Evolutionary conservation across 106 monocot genomes (phyloP).

Genomic region (Dendrobium catenatum): DNA sequence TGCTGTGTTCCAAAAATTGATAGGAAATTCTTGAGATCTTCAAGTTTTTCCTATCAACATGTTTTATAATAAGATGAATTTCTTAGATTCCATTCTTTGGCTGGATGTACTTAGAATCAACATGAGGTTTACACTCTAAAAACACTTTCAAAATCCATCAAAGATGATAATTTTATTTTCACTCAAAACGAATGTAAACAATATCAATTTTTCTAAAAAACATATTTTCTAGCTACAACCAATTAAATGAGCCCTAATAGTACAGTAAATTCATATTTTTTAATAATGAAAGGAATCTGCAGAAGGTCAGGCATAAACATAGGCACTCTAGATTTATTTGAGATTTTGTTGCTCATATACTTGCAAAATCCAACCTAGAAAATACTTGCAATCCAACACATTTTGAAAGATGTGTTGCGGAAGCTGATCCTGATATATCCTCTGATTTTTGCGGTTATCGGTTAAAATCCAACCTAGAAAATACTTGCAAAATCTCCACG

Average conservation of each 20-base stretch:
- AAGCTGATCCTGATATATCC: not conserved
- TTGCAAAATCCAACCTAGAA: no score
- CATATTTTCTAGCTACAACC: not conserved
- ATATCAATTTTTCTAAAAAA: not conserved
- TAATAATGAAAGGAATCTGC: not conserved
- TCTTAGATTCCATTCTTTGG: not conserved
- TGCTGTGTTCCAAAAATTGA: no score
- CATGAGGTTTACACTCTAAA: not conserved
- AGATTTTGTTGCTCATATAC: not conserved
- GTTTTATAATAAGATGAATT: no score
- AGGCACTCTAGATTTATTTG: not conserved
- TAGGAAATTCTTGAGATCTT: no score
- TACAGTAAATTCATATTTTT: not conserved
- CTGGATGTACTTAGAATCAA: not conserved
- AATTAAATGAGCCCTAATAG: not conserved
- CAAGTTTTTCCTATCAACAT: no score
- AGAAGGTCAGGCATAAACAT: slow-evolving; percentile 2
- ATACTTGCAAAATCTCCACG: not conserved
- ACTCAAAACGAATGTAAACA: not conserved
- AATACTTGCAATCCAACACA: no score
- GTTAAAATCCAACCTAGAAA: not conserved
- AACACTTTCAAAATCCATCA: not conserved
- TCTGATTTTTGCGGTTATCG: not conserved
- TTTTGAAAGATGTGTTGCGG: not conserved
- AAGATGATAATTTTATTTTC: not conserved